Conservation (phyloP, 495 filamentous ascomycete species). For the Lophium mytilinum region DNA sequence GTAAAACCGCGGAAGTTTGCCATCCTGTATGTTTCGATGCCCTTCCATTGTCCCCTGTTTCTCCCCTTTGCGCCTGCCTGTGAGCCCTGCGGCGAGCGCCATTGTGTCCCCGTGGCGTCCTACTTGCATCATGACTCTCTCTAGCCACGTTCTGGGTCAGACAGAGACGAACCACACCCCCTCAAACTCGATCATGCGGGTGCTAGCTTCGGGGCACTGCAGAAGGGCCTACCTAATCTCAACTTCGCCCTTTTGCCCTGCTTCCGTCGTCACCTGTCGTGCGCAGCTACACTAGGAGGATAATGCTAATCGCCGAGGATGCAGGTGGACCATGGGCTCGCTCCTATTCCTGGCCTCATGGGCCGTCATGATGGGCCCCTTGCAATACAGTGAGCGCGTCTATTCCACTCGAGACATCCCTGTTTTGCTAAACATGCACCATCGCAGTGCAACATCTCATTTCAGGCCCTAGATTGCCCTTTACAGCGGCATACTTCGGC, state of each 20-base stretch:
- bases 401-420: neutral
- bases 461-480: slow-evolving; percentile 78
- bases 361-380: slow-evolving; percentile 87
- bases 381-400: slow-evolving; percentile 49
- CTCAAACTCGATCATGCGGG: slow-evolving; percentile 24
- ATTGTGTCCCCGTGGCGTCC: neutral
- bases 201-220: slow-evolving; percentile 23
- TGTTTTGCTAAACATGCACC: neutral
- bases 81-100: slow-evolving; percentile 15
- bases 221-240: slow-evolving; percentile 24
- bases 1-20: slow-evolving; percentile 87
- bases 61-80: slow-evolving; percentile 10
- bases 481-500: slow-evolving; percentile 95
- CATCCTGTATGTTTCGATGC: slow-evolving; percentile 86
- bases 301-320: slow-evolving; percentile 12
- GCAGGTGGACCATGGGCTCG: slow-evolving; percentile 91
- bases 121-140: slow-evolving; percentile 15
- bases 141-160: slow-evolving; percentile 20
- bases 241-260: slow-evolving; percentile 7
- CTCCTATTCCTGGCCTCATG: slow-evolving; percentile 85
- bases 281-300: too few species aligned
- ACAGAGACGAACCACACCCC: slow-evolving; percentile 3
- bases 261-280: slow-evolving; percentile 11
- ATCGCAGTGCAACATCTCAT: slow-evolving; percentile 61
- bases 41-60: slow-evolving; percentile 22